Evolutionary conservation across 148 eudicot species (phyloP).

Genomic region (Limonium bicolor): DNA sequence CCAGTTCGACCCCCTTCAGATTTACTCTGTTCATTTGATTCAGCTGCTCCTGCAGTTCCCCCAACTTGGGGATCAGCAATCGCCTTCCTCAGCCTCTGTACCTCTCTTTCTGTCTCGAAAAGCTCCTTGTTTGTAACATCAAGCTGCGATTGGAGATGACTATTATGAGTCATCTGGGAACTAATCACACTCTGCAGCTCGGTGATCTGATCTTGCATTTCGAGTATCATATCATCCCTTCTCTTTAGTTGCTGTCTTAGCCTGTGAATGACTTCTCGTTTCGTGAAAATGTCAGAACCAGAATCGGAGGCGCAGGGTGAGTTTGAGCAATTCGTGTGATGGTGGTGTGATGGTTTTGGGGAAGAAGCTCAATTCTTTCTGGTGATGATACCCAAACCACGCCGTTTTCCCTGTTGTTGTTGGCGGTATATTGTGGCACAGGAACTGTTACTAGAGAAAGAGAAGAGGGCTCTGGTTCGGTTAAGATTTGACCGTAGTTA

Average conservation of each 20-base stretch:
- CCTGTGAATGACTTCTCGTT: slow-evolving; percentile 86
- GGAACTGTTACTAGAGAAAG: slow-evolving; percentile 77
- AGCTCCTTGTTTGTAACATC: slow-evolving; percentile 69
- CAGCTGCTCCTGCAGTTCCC: slow-evolving; percentile 27
- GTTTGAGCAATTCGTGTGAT: slow-evolving; percentile 69
- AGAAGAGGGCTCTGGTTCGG: slow-evolving; percentile 45
- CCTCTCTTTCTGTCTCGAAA: slow-evolving; percentile 74
- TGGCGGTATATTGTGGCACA: slow-evolving; percentile 36
- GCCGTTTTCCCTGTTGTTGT: slow-evolving; percentile 46
- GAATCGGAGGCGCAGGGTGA: slow-evolving; percentile 90
- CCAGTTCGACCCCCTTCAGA: slow-evolving; percentile 26
- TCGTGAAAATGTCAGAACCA: slow-evolving; percentile 85
- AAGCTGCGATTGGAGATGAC: slow-evolving; percentile 61
- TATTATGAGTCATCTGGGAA: slow-evolving; percentile 50
- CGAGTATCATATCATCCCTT: slow-evolving; percentile 85
- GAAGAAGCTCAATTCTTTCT: too few species aligned
- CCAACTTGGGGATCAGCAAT: slow-evolving; percentile 80
- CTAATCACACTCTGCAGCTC: slow-evolving; percentile 60
- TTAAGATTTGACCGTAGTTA: slow-evolving; percentile 30
- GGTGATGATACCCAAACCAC: too few species aligned
- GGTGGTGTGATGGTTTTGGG: slow-evolving; percentile 69
- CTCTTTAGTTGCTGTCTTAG: slow-evolving; percentile 88
- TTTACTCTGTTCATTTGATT: slow-evolving; percentile 22
- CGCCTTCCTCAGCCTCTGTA: slow-evolving; percentile 83
- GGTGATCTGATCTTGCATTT: slow-evolving; percentile 90